phyloP scores from a whole-genome alignment of 306 rosid species.

The Rosa lucieae region DNA sequence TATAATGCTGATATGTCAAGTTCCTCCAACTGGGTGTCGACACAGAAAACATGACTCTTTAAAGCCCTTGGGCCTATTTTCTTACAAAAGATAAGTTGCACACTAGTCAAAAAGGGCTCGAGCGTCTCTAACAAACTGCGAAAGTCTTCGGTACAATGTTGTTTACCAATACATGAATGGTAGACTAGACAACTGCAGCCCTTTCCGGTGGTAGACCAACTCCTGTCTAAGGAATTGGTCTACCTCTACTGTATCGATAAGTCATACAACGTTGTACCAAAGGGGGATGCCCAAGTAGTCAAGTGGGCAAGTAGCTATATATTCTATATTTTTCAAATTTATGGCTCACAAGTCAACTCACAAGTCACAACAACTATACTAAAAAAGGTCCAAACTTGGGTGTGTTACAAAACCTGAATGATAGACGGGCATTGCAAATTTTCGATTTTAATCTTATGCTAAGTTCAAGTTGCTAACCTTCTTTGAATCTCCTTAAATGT shows the following conservation, averaged over 20 bases:
- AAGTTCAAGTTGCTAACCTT: constrained; percentile 47
- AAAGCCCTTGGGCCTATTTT: not conserved
- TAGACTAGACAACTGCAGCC: too few species aligned
- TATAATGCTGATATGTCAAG: not conserved
- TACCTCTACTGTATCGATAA: not conserved
- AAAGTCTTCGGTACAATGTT: too few species aligned
- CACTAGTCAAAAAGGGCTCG: not conserved
- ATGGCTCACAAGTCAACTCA: too few species aligned
- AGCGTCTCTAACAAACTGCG: not conserved
- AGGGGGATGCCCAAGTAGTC: too few species aligned
- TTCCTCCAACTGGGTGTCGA: constrained; percentile 2
- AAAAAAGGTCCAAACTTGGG: not conserved
- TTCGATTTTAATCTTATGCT: too few species aligned
- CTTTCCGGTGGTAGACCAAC: too few species aligned
- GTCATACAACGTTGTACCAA: too few species aligned
- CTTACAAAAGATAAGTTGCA: not conserved
- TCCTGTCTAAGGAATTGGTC: too few species aligned
- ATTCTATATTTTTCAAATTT: too few species aligned
- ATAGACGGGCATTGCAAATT: not conserved
- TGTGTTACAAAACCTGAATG: not conserved
- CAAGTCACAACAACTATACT: too few species aligned
- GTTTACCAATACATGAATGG: too few species aligned
- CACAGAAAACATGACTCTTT: not conserved
- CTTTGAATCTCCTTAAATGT: constrained; percentile 18
- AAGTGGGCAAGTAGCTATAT: too few species aligned